Base-by-base conservation (phyloP, 768 basidiomycete species). In the Amanita molliuscula region DNA sequence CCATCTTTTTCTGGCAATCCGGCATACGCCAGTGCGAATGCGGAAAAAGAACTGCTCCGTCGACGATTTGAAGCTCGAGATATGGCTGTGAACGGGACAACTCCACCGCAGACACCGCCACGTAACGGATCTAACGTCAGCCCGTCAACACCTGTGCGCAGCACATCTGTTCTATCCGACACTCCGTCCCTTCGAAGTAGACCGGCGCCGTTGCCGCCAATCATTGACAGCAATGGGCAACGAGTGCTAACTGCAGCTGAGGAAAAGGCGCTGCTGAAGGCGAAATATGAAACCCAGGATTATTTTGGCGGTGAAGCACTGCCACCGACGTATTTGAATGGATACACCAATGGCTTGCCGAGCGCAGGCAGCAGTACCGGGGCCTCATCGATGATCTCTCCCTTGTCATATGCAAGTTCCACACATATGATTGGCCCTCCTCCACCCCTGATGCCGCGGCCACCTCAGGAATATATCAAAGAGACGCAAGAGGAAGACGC, bases 401-500 rank as follows among this genome's bases (percentile, higher is more conserved):
- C 48, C 25, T 44, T 47, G 48, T 58, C 43, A 48, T 53, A 55
- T 33, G 54, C 55, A 47, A 31, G 29, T 13, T 52, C 48, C 47
- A 38, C 53, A 23, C 53, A 26, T 53, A 36, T 42, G 50, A 54
- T 54, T 48, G 40, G 56, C 28, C 51, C 59, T 23, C 88, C 84
- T 0, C 86, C 87, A 1, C 86, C 88, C 6, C 66, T 90, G 53
- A 67, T 76, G 70, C 88, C 88, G 2, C 79, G 82, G 45, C 88
- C 88, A 1, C 88, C 88, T 7, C 78, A 62, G 5, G 82, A 85
- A 48, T 90, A 90, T 61, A 88, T 91, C 53, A 78, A 83, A 54
- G 84, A 90, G 66, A 90, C 88, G 15, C 81, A 77, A 53, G 82
- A 82, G 56, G 86, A 82, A 56, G 84, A 90, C 55, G 67, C 75